phyloP scores from a whole-genome alignment of 2,329 filamentous ascomycete genomes.

The Sporothrix luriei region DNA sequence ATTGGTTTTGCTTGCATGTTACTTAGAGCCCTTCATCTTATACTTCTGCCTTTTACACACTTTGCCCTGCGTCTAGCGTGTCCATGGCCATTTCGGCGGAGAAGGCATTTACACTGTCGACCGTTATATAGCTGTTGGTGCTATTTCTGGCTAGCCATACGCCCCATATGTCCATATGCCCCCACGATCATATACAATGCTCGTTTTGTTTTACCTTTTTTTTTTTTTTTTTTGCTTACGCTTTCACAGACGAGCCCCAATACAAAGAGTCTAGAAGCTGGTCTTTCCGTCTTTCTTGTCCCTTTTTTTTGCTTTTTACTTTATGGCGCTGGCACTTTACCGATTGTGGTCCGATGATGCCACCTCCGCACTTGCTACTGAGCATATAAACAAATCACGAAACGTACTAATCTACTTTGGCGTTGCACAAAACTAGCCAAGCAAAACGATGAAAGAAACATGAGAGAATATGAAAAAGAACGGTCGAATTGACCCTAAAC shows the following conservation, averaged over 20 bases:
- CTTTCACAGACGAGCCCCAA: not conserved
- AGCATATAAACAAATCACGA: too few species aligned
- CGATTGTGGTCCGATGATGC: not conserved
- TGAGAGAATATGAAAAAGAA: not conserved
- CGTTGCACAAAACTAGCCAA: conserved; percentile 6
- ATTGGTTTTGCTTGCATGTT: too few species aligned
- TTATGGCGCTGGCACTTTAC: not conserved
- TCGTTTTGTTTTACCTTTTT: too few species aligned
- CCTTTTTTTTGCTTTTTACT: not conserved
- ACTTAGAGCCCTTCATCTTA: not conserved
- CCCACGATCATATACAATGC: too few species aligned
- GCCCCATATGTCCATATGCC: too few species aligned
- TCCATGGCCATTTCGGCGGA: not conserved
- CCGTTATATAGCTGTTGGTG: conserved; percentile 8
- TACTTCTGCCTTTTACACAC: not conserved
- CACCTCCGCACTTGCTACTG: conserved; percentile 18
- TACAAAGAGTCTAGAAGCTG: not conserved
- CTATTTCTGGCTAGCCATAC: not conserved
- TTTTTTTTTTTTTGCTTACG: not conserved
- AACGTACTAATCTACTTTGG: not conserved
- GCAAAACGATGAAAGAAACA: not conserved
- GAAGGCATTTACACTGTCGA: not conserved
- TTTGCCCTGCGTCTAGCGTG: not conserved
- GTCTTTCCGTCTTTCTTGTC: not conserved
- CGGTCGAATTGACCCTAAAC: not conserved